These are phyloP conservation scores for Sesbania bispinosa DNA, from an alignment of 306 rosid genomes.

Conservation along the genomic window DNA sequence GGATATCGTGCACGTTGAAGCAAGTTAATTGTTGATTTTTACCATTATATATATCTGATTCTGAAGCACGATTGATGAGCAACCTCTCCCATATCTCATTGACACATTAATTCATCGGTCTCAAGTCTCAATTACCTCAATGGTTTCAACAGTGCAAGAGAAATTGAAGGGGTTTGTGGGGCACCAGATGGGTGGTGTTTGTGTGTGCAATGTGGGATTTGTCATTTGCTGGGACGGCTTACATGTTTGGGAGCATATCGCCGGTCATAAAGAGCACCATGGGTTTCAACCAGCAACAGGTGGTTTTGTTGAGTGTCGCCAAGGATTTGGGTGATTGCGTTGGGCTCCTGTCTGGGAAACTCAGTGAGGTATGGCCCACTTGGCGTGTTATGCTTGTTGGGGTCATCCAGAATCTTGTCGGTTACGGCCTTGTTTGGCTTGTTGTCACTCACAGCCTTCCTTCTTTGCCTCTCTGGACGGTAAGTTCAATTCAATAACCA, in stretches of 20 bases:
- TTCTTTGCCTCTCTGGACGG: conserved; percentile 63
- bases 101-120: no score
- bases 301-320: conserved; percentile 60
- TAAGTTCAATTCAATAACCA: conserved; percentile 41
- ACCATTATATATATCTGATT: no score
- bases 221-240: conserved; percentile 73
- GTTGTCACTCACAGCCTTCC: conserved; percentile 52
- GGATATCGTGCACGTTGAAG: no score
- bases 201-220: conserved; percentile 86
- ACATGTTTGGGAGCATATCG: conserved; percentile 87
- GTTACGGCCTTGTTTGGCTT: conserved; percentile 80
- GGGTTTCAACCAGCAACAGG: conserved; percentile 69
- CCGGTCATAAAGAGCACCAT: conserved; percentile 70
- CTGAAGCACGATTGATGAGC: no score
- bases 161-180: conserved; percentile 37
- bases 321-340: conserved; percentile 85
- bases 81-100: no score
- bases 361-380: conserved; percentile 50
- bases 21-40: no score
- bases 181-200: conserved; percentile 85
- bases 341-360: conserved; percentile 64
- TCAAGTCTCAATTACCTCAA: no score
- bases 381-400: conserved; percentile 61
- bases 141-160: no score
- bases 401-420: conserved; percentile 50